These are phyloP conservation scores for Lindgomyces ingoldianus DNA, from an alignment of 495 filamentous ascomycete species.

Conservation along the genomic window DNA sequence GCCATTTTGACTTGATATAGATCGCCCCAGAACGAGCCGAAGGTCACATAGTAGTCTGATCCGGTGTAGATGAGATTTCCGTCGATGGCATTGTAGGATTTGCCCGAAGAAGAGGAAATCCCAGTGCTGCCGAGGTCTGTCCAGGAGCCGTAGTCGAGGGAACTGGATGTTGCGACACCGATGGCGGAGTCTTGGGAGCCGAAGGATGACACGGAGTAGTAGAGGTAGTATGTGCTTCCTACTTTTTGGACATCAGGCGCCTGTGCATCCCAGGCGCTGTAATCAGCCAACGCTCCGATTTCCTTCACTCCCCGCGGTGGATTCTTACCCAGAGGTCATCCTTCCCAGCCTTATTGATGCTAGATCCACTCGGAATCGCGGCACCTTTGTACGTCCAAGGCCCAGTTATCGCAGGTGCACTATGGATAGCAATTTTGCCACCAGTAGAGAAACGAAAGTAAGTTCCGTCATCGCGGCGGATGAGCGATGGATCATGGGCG, in stretches of 20 bases:
- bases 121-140: conserved; percentile 57
- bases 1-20: conserved; percentile 62
- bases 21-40: conserved; percentile 70
- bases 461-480: conserved; percentile 64
- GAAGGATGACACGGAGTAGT: conserved; percentile 68
- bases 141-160: conserved; percentile 63
- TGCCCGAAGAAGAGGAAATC: conserved; percentile 49
- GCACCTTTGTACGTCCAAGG: conserved; percentile 65
- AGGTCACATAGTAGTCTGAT: conserved; percentile 59
- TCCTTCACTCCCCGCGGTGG: too few relatives aligned
- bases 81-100: conserved; percentile 71
- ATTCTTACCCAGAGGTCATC: conserved; percentile 61
- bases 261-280: too few relatives aligned
- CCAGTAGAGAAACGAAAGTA: conserved; percentile 76
- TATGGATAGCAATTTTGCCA: conserved; percentile 60
- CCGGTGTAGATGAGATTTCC: conserved; percentile 57
- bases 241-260: conserved; percentile 66
- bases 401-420: conserved; percentile 58
- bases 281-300: neutral
- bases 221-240: conserved; percentile 64
- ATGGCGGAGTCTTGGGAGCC: conserved; percentile 66
- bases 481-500: conserved; percentile 65
- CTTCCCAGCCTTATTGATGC: conserved; percentile 57
- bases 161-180: conserved; percentile 66
- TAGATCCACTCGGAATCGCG: conserved; percentile 59